These are phyloP conservation scores for Ophiosphaerella narmari DNA, from an alignment of 2,329 filamentous ascomycete species.

Conservation along the genomic window DNA sequence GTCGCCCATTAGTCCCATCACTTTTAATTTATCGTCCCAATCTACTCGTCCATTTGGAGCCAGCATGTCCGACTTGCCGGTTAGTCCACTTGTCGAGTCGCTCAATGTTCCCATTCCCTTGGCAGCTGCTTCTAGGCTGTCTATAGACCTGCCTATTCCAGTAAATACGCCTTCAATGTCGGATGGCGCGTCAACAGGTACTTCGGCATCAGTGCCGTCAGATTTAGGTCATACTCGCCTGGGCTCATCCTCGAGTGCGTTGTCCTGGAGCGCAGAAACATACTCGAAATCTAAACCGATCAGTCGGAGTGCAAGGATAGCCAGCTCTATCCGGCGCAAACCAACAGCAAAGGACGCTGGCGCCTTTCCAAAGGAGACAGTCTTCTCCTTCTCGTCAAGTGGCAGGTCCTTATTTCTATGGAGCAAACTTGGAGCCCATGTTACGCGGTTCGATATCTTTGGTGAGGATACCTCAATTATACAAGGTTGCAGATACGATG, in stretches of 20 bases:
- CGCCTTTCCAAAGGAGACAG: constrained; percentile 33
- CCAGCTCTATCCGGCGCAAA: constrained; percentile 29
- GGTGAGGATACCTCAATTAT: constrained; percentile 28
- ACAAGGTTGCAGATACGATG: constrained; percentile 39
- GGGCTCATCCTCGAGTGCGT: constrained; percentile 19
- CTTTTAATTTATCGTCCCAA: constrained; percentile 6
- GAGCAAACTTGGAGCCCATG: constrained; percentile 19
- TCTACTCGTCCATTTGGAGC: constrained; percentile 12
- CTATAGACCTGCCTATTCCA: constrained; percentile 31
- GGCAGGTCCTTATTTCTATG: constrained; percentile 28
- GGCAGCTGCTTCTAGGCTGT: constrained; percentile 17
- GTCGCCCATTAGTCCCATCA: constrained; percentile 27
- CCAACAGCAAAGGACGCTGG: constrained; percentile 20
- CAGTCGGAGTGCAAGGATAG: constrained; percentile 25
- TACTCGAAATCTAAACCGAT: constrained; percentile 19
- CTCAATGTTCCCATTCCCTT: constrained; percentile 31
- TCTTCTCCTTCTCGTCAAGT: constrained; percentile 37
- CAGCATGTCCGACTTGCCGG: constrained; percentile 14
- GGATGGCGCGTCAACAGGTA: constrained; percentile 10
- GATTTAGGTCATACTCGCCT: constrained; percentile 15
- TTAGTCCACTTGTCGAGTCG: constrained; percentile 28
- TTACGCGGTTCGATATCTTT: constrained; percentile 38
- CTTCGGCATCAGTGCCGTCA: constrained; percentile 14
- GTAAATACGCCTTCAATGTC: constrained; percentile 12
- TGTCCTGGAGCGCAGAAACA: constrained; percentile 19